Evolutionary conservation across 1,284 basidiomycete species (phyloP).

Genomic region (Ustilago shanxiensis): DNA sequence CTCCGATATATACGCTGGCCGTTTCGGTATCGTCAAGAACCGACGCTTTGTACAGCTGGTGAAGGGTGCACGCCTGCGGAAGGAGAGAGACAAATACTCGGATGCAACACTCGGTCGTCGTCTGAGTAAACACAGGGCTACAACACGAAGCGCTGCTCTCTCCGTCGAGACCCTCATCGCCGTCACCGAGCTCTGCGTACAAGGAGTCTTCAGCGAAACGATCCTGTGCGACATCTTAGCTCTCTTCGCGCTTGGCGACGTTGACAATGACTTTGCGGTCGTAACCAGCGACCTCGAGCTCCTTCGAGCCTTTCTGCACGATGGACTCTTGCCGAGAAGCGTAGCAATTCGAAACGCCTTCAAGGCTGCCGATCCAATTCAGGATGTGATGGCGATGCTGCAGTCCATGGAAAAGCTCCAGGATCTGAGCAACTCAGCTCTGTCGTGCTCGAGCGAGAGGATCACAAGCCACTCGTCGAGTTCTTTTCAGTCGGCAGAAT

Average conservation of each 20-base stretch:
- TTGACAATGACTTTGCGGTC: slow-evolving; percentile 8
- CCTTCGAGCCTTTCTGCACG: slow-evolving; percentile 15
- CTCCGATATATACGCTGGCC: neutral
- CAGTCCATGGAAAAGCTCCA: slow-evolving; percentile 12
- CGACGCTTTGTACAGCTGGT: neutral
- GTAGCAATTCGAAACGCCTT: neutral
- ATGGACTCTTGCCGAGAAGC: slow-evolving; percentile 8
- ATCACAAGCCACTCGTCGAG: neutral
- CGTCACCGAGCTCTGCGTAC: slow-evolving; percentile 23
- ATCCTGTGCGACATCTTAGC: slow-evolving; percentile 15
- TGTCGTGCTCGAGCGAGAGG: neutral
- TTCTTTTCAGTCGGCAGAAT: neutral
- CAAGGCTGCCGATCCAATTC: slow-evolving; percentile 4
- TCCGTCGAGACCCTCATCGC: slow-evolving; percentile 16
- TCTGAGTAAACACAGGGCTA: neutral
- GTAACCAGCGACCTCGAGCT: slow-evolving; percentile 11
- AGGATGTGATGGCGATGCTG: slow-evolving; percentile 5
- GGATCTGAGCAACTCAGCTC: neutral
- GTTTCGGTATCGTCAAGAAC: neutral
- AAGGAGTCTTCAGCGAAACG: slow-evolving; percentile 10
- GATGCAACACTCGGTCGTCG: neutral
- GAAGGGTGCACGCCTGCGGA: neutral
- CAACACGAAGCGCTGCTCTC: neutral
- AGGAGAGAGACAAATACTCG: neutral
- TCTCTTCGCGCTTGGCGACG: slow-evolving; percentile 28